phyloP scores from a whole-genome alignment of 768 basidiomycete species.

The Tulasnella calospora region DNA sequence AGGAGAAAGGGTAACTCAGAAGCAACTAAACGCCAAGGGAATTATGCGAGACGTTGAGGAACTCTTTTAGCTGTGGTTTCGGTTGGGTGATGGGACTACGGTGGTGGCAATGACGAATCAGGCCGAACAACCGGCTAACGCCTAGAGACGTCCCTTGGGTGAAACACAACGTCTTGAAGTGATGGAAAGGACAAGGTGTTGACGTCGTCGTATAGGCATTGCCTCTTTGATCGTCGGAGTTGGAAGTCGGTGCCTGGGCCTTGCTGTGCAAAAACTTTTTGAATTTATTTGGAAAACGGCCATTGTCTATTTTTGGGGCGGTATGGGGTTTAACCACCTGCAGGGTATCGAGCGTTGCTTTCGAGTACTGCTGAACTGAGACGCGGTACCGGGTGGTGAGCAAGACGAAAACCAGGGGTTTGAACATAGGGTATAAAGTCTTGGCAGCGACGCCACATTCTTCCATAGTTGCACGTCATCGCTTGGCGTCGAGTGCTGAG shows the following conservation, averaged over 20 bases:
- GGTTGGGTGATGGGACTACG: not conserved
- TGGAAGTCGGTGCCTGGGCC: not conserved
- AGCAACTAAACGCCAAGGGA: not conserved
- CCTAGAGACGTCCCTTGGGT: not conserved
- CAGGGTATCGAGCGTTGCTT: too few species aligned
- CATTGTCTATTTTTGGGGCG: too few species aligned
- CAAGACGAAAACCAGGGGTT: too few species aligned
- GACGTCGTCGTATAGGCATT: not conserved
- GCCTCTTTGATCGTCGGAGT: not conserved
- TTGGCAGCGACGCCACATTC: too few species aligned
- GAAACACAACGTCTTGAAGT: not conserved
- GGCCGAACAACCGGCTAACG: not conserved
- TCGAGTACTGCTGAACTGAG: too few species aligned
- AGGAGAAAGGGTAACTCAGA: not conserved
- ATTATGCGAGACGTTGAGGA: not conserved
- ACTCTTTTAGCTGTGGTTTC: not conserved
- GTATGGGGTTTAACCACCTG: too few species aligned
- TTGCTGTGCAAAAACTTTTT: not conserved
- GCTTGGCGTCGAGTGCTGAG: too few species aligned
- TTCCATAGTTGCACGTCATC: too few species aligned
- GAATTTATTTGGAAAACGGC: too few species aligned
- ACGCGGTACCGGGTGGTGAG: too few species aligned
- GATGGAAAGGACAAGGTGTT: not conserved
- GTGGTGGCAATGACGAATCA: not conserved
- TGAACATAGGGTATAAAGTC: too few species aligned